Evolutionary conservation across 2,329 filamentous ascomycete genomes (phyloP), one percentile per base, ranked within the genome.

Genomic region (Tolypocladium pustulatum): DNA sequence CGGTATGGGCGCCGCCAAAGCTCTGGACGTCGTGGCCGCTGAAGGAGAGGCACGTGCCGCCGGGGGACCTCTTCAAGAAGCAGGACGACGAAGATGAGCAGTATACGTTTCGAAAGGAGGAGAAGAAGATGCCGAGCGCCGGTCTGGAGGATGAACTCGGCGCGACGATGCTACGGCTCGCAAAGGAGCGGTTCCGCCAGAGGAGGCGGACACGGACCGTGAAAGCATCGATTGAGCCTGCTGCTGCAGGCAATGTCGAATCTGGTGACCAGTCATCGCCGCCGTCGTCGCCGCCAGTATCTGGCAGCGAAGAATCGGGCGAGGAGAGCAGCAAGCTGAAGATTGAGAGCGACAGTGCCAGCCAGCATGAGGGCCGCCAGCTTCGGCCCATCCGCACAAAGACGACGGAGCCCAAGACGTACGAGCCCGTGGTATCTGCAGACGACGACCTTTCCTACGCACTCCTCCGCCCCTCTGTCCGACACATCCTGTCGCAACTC

Each of bases 21-120:
- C 63, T 69, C 5, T 97, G 93, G 92, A 90, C 89, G 22, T 89
- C 91, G 0, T 97, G 93, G 93, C 93, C 93, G 5, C 71, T 95
- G 67, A 78, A 78, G 25, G 76, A 81, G 5, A 73, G 77, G 9
- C 73, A 80, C 32, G 84, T 94, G 9, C 89, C 89, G 1, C 73
- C 76, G 20, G 75, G 78, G 17, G 75, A 76, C 25, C 80, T 89
- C 61, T 69, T 76, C 56, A 77, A 75, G 63, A 75, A 69, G 61
- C 69, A 69, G 9, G 65, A 72, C 9, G 77, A 83, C 55, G 74
- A 76, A 8, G 73, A 81, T 57, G 80, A 83, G 36, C 68, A 65
- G 15, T 83, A 79, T 66, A 84, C 78, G 0, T 73, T 83, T 37
- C 79, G 76, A 57, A 76, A 71, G 59, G 67, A 67, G 25, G 71